Conservation (phyloP, 495 filamentous ascomycete genomes). For the Stereocaulon alpinum region DNA sequence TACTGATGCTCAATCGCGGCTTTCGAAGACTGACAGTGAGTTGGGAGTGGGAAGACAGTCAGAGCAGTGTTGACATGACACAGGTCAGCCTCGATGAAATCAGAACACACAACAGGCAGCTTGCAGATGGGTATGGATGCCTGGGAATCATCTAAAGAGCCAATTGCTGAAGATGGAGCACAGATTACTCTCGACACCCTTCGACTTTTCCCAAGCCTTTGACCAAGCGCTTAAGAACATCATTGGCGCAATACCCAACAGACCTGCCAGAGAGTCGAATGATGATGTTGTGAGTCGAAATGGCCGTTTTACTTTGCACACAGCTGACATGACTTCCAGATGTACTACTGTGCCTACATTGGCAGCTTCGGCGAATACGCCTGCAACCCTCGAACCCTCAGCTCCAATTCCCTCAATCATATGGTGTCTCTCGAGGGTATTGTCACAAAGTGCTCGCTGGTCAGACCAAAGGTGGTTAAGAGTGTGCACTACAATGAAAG, state of each 20-base stretch:
- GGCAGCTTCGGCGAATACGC: conserved; percentile 91
- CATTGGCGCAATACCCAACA: conserved; percentile 62
- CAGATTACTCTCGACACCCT: conserved; percentile 70
- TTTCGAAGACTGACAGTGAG: conserved; percentile 56
- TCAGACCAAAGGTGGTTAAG: conserved; percentile 92
- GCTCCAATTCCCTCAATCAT: conserved; percentile 78
- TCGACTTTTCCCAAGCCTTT: conserved; percentile 80
- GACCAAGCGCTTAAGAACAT: conserved; percentile 82
- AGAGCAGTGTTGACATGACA: conserved; percentile 2
- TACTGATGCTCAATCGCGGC: conserved; percentile 86
- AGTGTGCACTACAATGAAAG: conserved; percentile 92
- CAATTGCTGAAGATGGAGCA: background rate
- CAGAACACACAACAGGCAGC: conserved; percentile 74
- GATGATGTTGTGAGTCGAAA: conserved; percentile 46
- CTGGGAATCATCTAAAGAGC: background rate
- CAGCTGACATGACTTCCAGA: conserved; percentile 25
- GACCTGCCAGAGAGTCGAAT: conserved; percentile 46
- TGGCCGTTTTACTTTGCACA: background rate
- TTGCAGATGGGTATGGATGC: conserved; percentile 62
- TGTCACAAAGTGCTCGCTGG: conserved; percentile 89
- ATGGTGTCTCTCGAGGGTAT: conserved; percentile 98
- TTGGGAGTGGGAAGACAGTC: background rate
- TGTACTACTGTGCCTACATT: conserved; percentile 90
- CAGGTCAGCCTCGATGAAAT: conserved; percentile 93
- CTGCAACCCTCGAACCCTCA: conserved; percentile 88